These are phyloP conservation scores for Auriscalpium orientale DNA, from an alignment of 768 basidiomycete genomes.

Conservation along the genomic window DNA sequence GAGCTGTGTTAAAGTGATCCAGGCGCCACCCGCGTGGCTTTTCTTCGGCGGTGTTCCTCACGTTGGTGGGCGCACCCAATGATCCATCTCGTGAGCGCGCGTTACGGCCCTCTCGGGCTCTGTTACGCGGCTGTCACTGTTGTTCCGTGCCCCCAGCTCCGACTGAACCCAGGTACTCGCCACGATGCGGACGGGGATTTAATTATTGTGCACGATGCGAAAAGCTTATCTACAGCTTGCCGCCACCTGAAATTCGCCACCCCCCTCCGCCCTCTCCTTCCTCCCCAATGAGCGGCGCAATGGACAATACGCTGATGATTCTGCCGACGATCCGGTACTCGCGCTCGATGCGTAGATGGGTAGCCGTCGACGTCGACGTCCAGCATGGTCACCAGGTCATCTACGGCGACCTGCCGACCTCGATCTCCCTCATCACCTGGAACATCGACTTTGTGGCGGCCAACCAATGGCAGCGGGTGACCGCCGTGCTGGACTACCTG, in stretches of 20 bases:
- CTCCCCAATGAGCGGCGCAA: neutral
- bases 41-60: too few species aligned
- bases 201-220: too few species aligned
- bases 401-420: conserved; percentile 25
- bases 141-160: too few species aligned
- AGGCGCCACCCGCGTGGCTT: too few species aligned
- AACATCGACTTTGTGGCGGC: conserved; percentile 49
- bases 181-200: too few species aligned
- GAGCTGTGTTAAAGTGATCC: too few species aligned
- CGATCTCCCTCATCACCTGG: conserved; percentile 60
- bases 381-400: conserved; percentile 23
- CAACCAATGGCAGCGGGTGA: conserved; percentile 36
- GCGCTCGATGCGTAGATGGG: neutral
- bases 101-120: too few species aligned
- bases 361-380: conserved; percentile 23
- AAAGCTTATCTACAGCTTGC: neutral
- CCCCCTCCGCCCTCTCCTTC: neutral
- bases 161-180: too few species aligned
- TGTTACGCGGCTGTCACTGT: too few species aligned
- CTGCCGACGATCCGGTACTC: neutral
- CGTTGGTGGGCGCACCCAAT: too few species aligned
- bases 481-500: conserved; percentile 45
- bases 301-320: too few species aligned
- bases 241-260: neutral
- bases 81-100: too few species aligned